Base-by-base conservation (phyloP, 371 early-diverging fungal genomes). In the Homolaphlyctis polyrhiza region DNA sequence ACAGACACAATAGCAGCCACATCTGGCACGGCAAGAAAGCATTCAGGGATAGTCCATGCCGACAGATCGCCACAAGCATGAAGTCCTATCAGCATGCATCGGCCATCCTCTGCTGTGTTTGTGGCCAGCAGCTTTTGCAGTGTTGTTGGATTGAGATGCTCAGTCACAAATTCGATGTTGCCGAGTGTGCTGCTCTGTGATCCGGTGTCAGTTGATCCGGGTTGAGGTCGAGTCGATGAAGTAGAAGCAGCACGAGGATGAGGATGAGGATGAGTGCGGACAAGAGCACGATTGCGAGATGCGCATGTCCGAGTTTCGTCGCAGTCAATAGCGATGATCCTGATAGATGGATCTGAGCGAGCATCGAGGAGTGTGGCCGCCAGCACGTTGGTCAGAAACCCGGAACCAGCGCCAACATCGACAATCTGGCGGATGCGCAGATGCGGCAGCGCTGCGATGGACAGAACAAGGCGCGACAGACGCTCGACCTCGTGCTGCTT, bases 1-100 rank as follows among this genome's bases (percentile, higher is more conserved):
- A 39, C 39, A 18, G 11, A 11, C 11, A 39, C 39, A 8, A 39
- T 39, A 8, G 11, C 39, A 8, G 18, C 39, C 11, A 39, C 39
- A 39, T 11, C 8, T 8, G 39, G 39, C 11, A 80, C 77, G 8
- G 51, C 25, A 55, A 81, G 70, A 14, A 81, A 79, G 71, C 87
- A 88, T 33, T 87, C 60, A 27, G 82, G 79, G 35, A 91, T 81
- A 60, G 87, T 87, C n/a, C 83, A 74, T 54, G 86, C 85, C 3
- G 89, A 83, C 54, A 93, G 64, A 60, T 92, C 87, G 11, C 93
- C 93, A 62, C 93, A 93, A 0, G 93, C 89, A 67, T 93, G 92
- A n/a, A 93, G 75, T 1, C 93, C 92, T 45, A 88, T 87, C 0
- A 91, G 71, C 60, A 89, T 71, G 84, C 87, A 89, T 36, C 51